Evolutionary conservation across 306 rosid species (phyloP).

Genomic region (Vachellia pachyceras): DNA sequence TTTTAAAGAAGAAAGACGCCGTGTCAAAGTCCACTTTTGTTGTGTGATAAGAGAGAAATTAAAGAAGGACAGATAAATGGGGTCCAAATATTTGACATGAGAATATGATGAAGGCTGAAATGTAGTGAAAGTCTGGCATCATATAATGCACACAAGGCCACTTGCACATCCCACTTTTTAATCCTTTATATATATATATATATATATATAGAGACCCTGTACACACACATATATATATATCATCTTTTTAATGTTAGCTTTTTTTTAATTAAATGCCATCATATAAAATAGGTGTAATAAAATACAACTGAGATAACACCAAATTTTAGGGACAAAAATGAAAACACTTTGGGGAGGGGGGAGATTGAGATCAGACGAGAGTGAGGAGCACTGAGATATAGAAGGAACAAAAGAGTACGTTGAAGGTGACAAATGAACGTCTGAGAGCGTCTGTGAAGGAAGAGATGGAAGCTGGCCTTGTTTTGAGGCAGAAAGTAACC

Average conservation of each 20-base stretch:
- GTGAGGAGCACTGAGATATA: conserved; percentile 41
- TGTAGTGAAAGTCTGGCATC: conserved; percentile 44
- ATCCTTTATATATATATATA: background rate
- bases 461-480: background rate
- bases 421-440: conserved; percentile 58
- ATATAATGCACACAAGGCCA: conserved; percentile 43
- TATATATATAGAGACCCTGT: too few species aligned
- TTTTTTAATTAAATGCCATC: too few species aligned
- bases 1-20: conserved; percentile 27
- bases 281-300: too few species aligned
- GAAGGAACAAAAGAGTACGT: conserved; percentile 54
- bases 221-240: too few species aligned
- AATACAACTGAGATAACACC: background rate
- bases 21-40: conserved; percentile 34
- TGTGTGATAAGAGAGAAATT: conserved; percentile 40
- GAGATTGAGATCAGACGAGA: background rate
- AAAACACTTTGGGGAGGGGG: background rate
- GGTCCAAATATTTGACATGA: conserved; percentile 55
- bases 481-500: background rate
- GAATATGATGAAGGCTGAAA: conserved; percentile 50
- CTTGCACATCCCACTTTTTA: conserved; percentile 10
- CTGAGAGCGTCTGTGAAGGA: background rate
- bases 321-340: background rate
- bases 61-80: conserved; percentile 27
- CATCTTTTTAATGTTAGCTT: too few species aligned